Conservation (phyloP, 2,329 filamentous ascomycete genomes). For the Lecanicillium sp. region DNA sequence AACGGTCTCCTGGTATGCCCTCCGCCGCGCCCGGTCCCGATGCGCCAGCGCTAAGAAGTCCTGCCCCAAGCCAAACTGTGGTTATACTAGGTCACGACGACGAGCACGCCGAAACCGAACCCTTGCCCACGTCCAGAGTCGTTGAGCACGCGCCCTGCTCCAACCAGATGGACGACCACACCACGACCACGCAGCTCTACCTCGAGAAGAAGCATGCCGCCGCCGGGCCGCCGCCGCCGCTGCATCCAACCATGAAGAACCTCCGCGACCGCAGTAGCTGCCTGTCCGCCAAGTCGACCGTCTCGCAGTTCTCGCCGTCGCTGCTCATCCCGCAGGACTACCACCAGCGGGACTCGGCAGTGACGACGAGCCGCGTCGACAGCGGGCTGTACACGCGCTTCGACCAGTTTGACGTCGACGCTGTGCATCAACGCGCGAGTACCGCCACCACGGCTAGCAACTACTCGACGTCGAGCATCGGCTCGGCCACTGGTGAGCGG, state of each 20-base stretch:
- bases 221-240: too few species aligned
- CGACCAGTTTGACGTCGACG: too few species aligned
- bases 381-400: too few species aligned
- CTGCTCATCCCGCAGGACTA: slow-evolving; percentile 58
- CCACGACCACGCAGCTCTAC: slow-evolving; percentile 34
- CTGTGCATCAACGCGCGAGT: slow-evolving; percentile 47
- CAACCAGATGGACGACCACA: not conserved
- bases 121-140: too few species aligned
- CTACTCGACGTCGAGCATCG: slow-evolving; percentile 38
- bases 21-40: slow-evolving; percentile 30
- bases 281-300: slow-evolving; percentile 48
- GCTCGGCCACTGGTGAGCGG: slow-evolving; percentile 41
- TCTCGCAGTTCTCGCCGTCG: slow-evolving; percentile 54
- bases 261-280: too few species aligned
- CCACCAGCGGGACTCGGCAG: slow-evolving; percentile 38
- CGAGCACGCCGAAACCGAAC: too few species aligned
- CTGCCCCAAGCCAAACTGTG: slow-evolving; percentile 42
- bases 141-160: slow-evolving; percentile 39
- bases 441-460: slow-evolving; percentile 49
- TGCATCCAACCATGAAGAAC: too few species aligned
- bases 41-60: slow-evolving; percentile 44
- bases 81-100: slow-evolving; percentile 36
- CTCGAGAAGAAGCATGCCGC: too few species aligned
- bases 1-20: slow-evolving; percentile 24
- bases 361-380: too few species aligned